Conservation (phyloP, 73 alveolate genomes). For the Symbiodinium pilosum region DNA sequence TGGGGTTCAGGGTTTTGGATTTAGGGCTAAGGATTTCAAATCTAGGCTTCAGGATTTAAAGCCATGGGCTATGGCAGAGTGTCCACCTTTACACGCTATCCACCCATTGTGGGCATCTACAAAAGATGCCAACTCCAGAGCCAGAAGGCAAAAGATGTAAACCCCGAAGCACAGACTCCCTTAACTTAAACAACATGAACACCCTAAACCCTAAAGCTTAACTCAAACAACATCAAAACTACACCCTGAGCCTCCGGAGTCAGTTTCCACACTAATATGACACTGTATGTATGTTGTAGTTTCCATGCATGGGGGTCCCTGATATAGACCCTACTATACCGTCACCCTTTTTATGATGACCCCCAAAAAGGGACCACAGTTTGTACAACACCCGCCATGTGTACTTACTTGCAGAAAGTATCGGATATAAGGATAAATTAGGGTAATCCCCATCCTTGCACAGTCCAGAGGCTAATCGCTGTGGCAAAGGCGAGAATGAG, state of each 20-base stretch:
- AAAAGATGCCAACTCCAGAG: background rate
- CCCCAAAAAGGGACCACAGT: too few relatives aligned
- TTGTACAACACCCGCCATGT: too few relatives aligned
- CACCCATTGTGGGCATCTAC: background rate
- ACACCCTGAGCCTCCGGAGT: background rate
- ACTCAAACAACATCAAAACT: background rate
- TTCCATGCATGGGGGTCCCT: too few relatives aligned
- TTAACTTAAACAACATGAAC: background rate
- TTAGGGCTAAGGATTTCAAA: background rate
- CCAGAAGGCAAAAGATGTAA: background rate
- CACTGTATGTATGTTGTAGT: too few relatives aligned
- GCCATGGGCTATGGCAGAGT: background rate
- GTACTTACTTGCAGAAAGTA: too few relatives aligned
- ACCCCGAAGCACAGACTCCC: background rate
- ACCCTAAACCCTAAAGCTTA: background rate
- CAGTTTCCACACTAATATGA: too few relatives aligned
- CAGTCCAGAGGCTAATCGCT: constrained; percentile 32
- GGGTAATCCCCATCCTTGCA: too few relatives aligned
- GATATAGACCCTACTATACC: too few relatives aligned
- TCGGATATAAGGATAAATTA: too few relatives aligned
- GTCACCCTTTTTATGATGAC: too few relatives aligned
- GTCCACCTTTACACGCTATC: background rate
- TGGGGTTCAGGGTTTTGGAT: background rate
- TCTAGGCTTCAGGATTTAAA: background rate
- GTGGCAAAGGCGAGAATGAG: constrained; percentile 64